Evolutionary conservation across 1,284 basidiomycete genomes (phyloP).

Genomic region (Heterobasidion occidentale): DNA sequence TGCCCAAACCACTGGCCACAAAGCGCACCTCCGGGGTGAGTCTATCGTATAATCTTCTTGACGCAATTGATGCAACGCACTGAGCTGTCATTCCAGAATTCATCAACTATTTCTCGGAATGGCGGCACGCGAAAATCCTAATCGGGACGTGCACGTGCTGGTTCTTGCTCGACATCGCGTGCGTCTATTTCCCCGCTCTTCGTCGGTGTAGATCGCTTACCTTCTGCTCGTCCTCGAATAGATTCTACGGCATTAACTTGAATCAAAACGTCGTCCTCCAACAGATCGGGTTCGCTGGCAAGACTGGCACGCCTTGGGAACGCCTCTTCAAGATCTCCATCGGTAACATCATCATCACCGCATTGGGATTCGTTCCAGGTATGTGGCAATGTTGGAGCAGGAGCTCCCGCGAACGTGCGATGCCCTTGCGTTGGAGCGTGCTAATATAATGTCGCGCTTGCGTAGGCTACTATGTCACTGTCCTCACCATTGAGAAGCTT

Average conservation of each 20-base stretch:
- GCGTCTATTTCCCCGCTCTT: constrained; percentile 10
- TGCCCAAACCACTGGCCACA: constrained; percentile 5
- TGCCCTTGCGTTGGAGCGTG: constrained; percentile 9
- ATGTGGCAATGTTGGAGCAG: constrained; percentile 7
- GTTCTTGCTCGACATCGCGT: constrained; percentile 52
- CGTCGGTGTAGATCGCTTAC: neutral
- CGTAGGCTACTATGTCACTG: constrained; percentile 58
- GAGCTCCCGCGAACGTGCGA: constrained; percentile 4
- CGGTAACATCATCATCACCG: constrained; percentile 66
- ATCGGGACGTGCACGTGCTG: constrained; percentile 46
- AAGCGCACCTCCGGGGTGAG: constrained; percentile 31
- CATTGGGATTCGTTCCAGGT: constrained; percentile 70
- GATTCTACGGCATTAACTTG: constrained; percentile 73
- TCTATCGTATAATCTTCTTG: neutral
- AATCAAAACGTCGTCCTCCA: constrained; percentile 71
- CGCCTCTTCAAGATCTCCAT: constrained; percentile 55
- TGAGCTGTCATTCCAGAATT: constrained; percentile 28
- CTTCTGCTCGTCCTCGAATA: constrained; percentile 14
- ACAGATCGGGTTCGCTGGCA: constrained; percentile 59
- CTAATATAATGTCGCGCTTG: neutral
- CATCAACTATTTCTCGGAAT: constrained; percentile 43
- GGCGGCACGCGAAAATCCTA: constrained; percentile 46
- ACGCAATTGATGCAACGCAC: neutral
- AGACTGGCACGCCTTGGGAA: constrained; percentile 48
- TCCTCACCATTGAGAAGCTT: constrained; percentile 64